Evolutionary conservation across 1,139 yeast genomes (phyloP).

Genomic region (Casaregolazyma suthepensis): DNA sequence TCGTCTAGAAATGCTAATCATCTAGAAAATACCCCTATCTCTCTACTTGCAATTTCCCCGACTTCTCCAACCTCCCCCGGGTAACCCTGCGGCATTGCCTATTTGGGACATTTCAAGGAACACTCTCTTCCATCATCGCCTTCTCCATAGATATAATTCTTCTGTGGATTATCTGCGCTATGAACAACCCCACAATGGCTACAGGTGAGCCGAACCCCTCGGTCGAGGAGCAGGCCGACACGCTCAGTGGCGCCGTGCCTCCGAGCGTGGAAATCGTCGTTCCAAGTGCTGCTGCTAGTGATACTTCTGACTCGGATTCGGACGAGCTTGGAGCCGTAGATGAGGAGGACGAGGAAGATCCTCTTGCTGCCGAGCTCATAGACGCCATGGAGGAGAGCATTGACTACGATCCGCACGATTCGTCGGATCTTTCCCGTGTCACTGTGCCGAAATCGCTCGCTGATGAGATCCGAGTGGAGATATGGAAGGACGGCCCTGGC

Average conservation of each 20-base stretch:
- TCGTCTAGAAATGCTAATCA: too few relatives aligned
- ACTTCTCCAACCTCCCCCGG: background rate
- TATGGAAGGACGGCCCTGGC: constrained; percentile 58
- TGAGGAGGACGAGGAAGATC: constrained; percentile 2
- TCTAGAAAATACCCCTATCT: background rate
- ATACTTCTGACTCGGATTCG: background rate
- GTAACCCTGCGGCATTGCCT: background rate
- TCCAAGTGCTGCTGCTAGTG: background rate
- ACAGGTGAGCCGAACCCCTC: background rate
- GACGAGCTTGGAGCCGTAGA: constrained; percentile 9
- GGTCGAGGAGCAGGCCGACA: background rate
- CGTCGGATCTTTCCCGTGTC: constrained; percentile 16
- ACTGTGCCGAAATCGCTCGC: constrained; percentile 37
- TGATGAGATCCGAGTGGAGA: constrained; percentile 47
- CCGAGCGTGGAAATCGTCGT: background rate
- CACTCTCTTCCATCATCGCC: background rate
- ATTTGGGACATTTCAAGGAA: background rate
- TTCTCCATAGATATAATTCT: background rate
- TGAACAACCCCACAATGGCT: background rate
- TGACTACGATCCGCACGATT: constrained; percentile 17
- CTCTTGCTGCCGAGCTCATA: constrained; percentile 3
- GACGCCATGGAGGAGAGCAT: constrained; percentile 13
- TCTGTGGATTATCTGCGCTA: background rate
- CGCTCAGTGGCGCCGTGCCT: background rate
- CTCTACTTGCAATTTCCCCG: background rate